Base-by-base conservation (phyloP, 164 flowering plant genomes). In the Tinospora cordifolia region DNA sequence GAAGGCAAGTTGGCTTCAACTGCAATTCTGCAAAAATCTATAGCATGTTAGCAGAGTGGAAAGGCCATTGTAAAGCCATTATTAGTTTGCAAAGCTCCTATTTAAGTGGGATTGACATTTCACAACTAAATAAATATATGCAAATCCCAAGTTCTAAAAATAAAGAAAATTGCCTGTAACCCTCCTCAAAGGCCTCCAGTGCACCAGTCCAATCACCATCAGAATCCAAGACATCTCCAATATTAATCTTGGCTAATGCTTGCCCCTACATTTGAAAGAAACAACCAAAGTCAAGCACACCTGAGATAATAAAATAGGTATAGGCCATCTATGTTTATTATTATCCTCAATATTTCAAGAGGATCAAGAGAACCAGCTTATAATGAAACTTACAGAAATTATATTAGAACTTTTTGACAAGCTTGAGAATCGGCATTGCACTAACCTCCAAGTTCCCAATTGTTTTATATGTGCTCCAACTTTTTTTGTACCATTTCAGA, bases 401-500 rank as follows among this genome's bases (percentile, higher is more conserved):
- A 54, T n/a, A 54, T 54, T 19, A 36, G 39, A 24, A n/a, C 19
- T 11, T 62, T 25, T 13, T 14, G 11, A 26, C 15, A 62, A 19
- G 62, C 46, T 63, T 30, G 44, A 68, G 41, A 66, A 38, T 47
- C n/a, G 8, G 57, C 19, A 69, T 25, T 15, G 72, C 57, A 47
- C 75, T 78, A 63, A 95, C 99, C 96, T 91, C 98, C 82, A 89
- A 66, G 69, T 89, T 94, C 15, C 90, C 87, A 74, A 90, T 90
- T 69, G 83, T 82, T 73, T 79, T 83, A 84, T 78, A 89, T 41
- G 78, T 76, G 66, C 87, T 87, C 94, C 83, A 91, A 72, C 92
- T 82, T 77, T 82, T 91, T 25, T 8, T 72, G 80, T 81, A 87
- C 99, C 99, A 95, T 77, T 92, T 95, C 30, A 72, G 83, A 46